Base-by-base conservation (phyloP, 768 basidiomycete species). In the Chlorophyllum brunneum region DNA sequence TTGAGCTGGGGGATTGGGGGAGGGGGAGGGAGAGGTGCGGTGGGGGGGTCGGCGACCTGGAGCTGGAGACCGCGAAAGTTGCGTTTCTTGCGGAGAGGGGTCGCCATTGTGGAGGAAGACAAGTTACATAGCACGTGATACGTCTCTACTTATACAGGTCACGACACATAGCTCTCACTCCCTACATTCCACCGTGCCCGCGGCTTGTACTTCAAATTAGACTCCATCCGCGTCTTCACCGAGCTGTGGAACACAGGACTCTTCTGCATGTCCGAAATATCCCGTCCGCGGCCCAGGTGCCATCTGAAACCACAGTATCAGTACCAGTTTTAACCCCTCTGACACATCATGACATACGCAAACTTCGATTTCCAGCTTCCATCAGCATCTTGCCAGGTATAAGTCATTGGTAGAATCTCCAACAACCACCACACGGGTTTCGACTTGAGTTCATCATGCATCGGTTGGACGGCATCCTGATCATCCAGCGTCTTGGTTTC, bases 51-150 rank as follows among this genome's bases (percentile, higher is more conserved):
- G 39, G 76, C 56, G 52, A 86, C 82, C 59, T 80, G 76, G 64
- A 94, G 83, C 71, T 86, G 82, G 7, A 94, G 80, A 33, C 79
- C 83, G 70, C 92, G 93, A 80, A 92, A 92, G 66, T 94, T 94
- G 56, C 92, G 84, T 68, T 94, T 94, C 78, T 92, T 91, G 69
- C 91, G 86, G 56, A 91, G 43, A 11, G 51, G 83, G 33, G 80
- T 79, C 33, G 73, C 67, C 75, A 77, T 77, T 44, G 56, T 54
- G 56, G 61, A 48, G 54, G 57, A 16, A 36, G 39, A 43, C 40
- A 41, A 43, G 22, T 26, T 42, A 48, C 27, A 24, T 26, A 48
- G 22, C 53, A 54, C 46, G 53, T 47, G 44, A 48, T 43, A n/a
- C 30, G n/a, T n/a, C n/a, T n/a, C n/a, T 44, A 26, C 22, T 22